Evolutionary conservation across 768 basidiomycete genomes (phyloP), one percentile per base, ranked within the genome.

Genomic region (Leucogyrophana mollusca): DNA sequence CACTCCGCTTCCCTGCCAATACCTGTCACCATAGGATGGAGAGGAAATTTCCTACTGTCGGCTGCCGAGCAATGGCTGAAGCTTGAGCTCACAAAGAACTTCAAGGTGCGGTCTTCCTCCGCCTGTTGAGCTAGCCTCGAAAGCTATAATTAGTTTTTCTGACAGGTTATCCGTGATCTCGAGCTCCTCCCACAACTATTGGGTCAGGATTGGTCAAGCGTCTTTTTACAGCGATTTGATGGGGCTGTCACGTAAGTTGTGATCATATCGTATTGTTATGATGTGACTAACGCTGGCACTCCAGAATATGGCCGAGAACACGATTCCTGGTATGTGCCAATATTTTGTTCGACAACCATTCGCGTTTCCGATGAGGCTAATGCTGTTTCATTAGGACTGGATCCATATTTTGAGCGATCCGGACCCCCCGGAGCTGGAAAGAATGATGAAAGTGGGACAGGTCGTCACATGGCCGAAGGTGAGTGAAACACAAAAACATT

Each of bases 381-480:
- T 25, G 39, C 45, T n/a, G 36, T 13, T 37, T 25, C 42, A 16
- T 20, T 40, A 90, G 86, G 90, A 94, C 57, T 95, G 90, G 90
- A 67, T 90, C 48, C 79, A 74, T 33, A 78, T 97, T 37, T 67
- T 97, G 35, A 89, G 82, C 22, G 94, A 96, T 63, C 94, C 94
- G 0, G 81, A 90, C 63, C 78, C 78, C 6, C 58, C 68, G 7
- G 91, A 97, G 62, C 73, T 99, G 44, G 82, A 79, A 49, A 73
- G 92, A 50, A 93, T 97, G 91, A 79, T 96, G 50, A 72, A 73
- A 45, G 88, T 92, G 0, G 96, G 96, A 9, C 77, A 96, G 67
- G 62, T 80, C 9, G 95, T 93, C 22, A 90, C 96, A n/a, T 99
- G 93, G 93, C 95, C 96, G 0, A 97, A 95, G 73, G 90, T 95